These are phyloP conservation scores for Schizothecium vesticola DNA, from an alignment of 495 filamentous ascomycete species.

Conservation along the genomic window DNA sequence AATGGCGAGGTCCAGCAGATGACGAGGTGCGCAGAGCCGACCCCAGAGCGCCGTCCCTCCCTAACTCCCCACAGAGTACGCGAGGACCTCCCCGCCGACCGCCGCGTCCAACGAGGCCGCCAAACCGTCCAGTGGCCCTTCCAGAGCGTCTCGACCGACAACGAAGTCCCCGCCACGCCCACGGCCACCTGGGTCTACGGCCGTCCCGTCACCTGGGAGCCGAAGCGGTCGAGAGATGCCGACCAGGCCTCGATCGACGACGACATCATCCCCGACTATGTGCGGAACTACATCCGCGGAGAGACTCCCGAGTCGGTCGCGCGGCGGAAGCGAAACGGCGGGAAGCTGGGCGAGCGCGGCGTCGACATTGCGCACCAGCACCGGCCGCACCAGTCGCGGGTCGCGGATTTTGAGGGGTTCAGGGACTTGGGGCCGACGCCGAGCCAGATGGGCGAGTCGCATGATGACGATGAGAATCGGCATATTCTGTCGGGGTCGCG, in stretches of 20 bases:
- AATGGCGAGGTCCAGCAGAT: conserved; percentile 29
- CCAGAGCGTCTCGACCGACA: conserved; percentile 25
- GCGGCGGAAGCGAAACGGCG: conserved; percentile 32
- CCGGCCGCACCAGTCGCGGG: conserved; percentile 27
- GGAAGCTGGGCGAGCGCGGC: conserved; percentile 28
- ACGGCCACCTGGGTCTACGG: conserved; percentile 9
- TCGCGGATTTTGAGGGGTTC: conserved; percentile 32
- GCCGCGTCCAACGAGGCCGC: conserved; percentile 11
- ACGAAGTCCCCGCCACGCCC: conserved; percentile 12
- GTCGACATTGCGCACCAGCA: conserved; percentile 26
- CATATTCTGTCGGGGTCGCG: conserved; percentile 5
- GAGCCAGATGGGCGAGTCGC: background rate
- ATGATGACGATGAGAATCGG: conserved; percentile 7
- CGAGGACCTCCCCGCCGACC: conserved; percentile 11
- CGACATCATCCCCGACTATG: conserved; percentile 42
- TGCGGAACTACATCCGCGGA: conserved; percentile 40
- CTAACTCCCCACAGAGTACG: conserved; percentile 9
- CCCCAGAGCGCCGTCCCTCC: background rate
- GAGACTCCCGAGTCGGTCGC: conserved; percentile 41
- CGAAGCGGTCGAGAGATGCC: conserved; percentile 4
- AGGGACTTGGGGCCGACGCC: conserved; percentile 1
- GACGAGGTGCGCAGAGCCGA: conserved; percentile 15
- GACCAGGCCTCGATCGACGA: conserved; percentile 26
- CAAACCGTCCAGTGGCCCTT: conserved; percentile 33
- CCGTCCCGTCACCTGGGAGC: conserved; percentile 25